Percentiles rank a stretch among this genome's conserved stretches.
Conservation (phyloP, 495 filamentous ascomycete species). For the Penicillium canescens region DNA sequence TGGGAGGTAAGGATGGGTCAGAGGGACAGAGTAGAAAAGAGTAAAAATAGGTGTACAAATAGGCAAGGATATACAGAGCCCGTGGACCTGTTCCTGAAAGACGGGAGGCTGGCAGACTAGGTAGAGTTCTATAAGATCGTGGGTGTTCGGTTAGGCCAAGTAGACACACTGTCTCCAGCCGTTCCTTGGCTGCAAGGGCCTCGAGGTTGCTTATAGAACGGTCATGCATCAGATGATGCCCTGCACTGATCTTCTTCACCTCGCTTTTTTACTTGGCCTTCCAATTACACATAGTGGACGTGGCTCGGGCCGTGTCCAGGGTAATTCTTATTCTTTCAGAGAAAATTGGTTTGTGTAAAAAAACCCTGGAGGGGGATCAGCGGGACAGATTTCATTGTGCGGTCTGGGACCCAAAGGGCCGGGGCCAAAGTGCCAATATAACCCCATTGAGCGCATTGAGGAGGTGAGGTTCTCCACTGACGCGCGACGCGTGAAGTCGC, state of each 20-base stretch:
- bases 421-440: conserved; percentile 4
- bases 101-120: conserved; percentile 2
- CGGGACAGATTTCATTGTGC: conserved; percentile 6
- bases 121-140: neutral
- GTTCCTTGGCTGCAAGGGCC: conserved; percentile 9
- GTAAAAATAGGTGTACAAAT: neutral
- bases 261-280: neutral
- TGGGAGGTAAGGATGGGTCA: conserved; percentile 1
- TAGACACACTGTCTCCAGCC: conserved; percentile 3
- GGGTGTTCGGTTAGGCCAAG: neutral
- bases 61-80: too few relatives aligned
- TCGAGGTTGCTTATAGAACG: conserved; percentile 1
- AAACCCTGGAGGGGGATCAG: neutral
- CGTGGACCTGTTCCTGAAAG: neutral
- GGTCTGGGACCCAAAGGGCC: conserved; percentile 6
- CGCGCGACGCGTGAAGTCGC: conserved; percentile 6
- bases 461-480: conserved; percentile 4
- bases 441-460: conserved; percentile 1
- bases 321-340: neutral
- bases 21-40: neutral
- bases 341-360: conserved; percentile 1
- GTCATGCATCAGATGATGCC: neutral
- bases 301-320: neutral
- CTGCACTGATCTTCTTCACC: neutral
- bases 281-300: neutral